Evolutionary conservation across 2,329 filamentous ascomycete genomes (phyloP).

Genomic region (Remersonia thermophila): DNA sequence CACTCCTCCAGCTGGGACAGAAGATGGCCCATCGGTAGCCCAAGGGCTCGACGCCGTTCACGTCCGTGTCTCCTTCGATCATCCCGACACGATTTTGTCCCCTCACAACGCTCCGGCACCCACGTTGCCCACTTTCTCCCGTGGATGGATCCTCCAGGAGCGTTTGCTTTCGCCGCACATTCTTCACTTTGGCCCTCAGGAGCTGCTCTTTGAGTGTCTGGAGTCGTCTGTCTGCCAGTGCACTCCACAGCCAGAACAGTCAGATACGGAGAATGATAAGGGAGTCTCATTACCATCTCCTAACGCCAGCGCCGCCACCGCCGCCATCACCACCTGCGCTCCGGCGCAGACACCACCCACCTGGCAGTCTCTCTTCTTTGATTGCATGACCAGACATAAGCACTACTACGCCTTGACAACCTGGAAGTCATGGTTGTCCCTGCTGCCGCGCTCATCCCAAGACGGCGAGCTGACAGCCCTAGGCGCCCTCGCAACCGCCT

Average conservation of each 20-base stretch:
- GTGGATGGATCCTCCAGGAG: conserved; percentile 18
- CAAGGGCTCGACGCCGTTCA: conserved; percentile 1
- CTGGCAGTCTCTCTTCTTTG: too few species aligned
- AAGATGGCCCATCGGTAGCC: background rate
- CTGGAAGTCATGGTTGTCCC: too few species aligned
- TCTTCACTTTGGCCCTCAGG: conserved; percentile 12
- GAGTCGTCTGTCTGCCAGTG: conserved; percentile 8
- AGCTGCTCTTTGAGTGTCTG: conserved; percentile 11
- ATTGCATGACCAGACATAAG: too few species aligned
- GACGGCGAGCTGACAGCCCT: too few species aligned
- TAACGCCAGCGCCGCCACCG: background rate
- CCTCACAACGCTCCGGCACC: conserved; percentile 1
- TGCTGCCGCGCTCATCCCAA: too few species aligned
- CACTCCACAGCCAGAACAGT: background rate
- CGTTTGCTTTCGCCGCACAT: conserved; percentile 13
- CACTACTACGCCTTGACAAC: too few species aligned
- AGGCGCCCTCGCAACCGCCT: background rate
- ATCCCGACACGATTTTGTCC: conserved; percentile 1
- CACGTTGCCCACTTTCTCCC: conserved; percentile 5
- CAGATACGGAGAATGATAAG: background rate
- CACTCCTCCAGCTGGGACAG: background rate
- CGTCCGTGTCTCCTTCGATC: conserved; percentile 5
- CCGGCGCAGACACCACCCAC: background rate
- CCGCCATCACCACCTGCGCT: background rate
- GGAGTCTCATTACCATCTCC: background rate